Evolutionary conservation across 345 rosid species (phyloP), one percentile per base, ranked within the genome.

Genomic region (Syzygium grande): DNA sequence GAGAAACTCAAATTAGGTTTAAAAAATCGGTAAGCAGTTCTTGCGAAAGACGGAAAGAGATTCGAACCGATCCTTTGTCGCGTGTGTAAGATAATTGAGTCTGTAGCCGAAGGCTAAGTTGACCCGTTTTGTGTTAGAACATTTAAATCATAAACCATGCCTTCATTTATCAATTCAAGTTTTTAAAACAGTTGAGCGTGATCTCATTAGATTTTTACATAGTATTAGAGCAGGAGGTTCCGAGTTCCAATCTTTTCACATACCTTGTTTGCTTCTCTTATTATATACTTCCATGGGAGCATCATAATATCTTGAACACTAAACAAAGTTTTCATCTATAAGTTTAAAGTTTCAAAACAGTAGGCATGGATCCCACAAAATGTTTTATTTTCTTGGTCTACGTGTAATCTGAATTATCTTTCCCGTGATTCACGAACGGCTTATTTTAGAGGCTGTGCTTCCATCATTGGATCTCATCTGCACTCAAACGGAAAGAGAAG

Each of bases 341-440:
- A 5, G 46, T 13, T 68, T 68, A 34, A 34, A 34, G 11, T 73
- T 73, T 68, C 9, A 19, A 34, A 34, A 34, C 4, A 34, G 1
- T 34, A 0, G 1, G 11, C 0, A 1, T 0, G 11, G 22, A 11
- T 34, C 6, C 5, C 25, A 34, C 25, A 38, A 73, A 34, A 19
- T 19, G 5, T 73, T 4, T 73, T 34, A 4, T 73, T 73, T 73
- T 34, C 12, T 68, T 73, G 14, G 2, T 19, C 25, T 34, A 8
- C 5, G 7, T 19, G 22, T 34, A 73, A 73, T 21, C 25, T 9
- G 11, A 68, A 68, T 68, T 17, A 34, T 17, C 25, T 34, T 34
- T 34, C 9, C 19, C 25, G 19, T 9, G 49, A 73, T 38, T 22
- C 19, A 68, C 21, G 5, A 34, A 34, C 19, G 22, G 34, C 49